Evolutionary conservation across 2,329 filamentous ascomycete genomes (phyloP).

Genomic region (Ophiostoma pallidulum): DNA sequence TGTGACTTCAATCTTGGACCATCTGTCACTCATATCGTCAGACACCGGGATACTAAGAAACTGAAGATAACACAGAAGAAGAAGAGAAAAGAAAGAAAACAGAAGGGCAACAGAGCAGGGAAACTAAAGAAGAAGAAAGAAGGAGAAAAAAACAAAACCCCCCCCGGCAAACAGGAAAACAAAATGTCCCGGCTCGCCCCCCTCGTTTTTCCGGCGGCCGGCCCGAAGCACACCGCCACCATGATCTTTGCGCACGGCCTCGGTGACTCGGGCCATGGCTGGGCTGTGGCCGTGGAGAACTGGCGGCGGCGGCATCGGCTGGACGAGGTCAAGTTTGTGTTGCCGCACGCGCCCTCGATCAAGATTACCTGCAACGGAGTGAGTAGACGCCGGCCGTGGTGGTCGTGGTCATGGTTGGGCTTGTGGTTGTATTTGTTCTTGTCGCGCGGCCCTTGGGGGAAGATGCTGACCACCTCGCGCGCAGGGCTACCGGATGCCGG

Average conservation of each 20-base stretch:
- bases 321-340: conserved; percentile 84
- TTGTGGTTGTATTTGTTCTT: too few species aligned
- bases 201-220: conserved; percentile 68
- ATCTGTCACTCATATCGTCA: too few species aligned
- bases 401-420: too few species aligned
- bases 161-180: too few species aligned
- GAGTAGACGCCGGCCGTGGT: conserved; percentile 16
- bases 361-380: conserved; percentile 66
- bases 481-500: conserved; percentile 67
- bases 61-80: too few species aligned
- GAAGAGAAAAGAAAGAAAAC: too few species aligned
- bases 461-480: background rate
- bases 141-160: too few species aligned
- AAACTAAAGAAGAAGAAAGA: too few species aligned
- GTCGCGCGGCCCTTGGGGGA: too few species aligned
- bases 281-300: conserved; percentile 76
- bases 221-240: conserved; percentile 72
- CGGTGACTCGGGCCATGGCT: conserved; percentile 72
- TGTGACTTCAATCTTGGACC: too few species aligned
- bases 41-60: too few species aligned
- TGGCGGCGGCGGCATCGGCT: conserved; percentile 74
- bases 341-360: conserved; percentile 81
- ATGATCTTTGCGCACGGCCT: conserved; percentile 92
- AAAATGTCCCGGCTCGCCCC: conserved; percentile 29
- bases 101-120: too few species aligned